Base-by-base conservation (phyloP, 1,284 basidiomycete genomes). In the Schizophyllum amplum region DNA sequence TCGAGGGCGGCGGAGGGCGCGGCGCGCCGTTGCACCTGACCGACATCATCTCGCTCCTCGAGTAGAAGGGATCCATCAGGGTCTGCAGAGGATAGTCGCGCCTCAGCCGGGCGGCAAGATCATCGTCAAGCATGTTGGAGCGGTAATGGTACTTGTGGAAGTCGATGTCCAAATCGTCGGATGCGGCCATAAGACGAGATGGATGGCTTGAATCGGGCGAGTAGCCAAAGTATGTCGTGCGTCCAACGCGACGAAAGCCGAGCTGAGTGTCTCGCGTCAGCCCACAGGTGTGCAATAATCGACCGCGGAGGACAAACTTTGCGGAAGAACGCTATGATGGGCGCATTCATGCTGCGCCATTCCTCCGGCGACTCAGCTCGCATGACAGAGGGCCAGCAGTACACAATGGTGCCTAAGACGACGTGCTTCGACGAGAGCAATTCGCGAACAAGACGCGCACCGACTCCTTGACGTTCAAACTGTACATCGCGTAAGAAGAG, bases 261-360 rank as follows among this genome's bases (percentile, higher is more conserved):
- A 24, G 49, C 58, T 59, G 33, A 51, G 17, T 26, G 4, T 51
- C 13, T 3, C 11, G 5, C 4, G 48, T 50, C 21, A 50, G 48
- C 5, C 17, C 48, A 11, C 48, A 3, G 20, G 24, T 20, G 5
- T 50, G 51, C 42, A 42, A 20, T 13, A 11, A 52, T 9, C 5
- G 3, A n/a, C 20, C 4, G 17, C 9, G 17, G 23, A 22, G 42
- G 15, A 17, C 1, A 5, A 7, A 55, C 58, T 52, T 59, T 59
- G 54, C 58, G 47, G 20, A 57, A 59, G 33, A 59, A 57, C 22
- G 51, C 53, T 5, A 59, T 55, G n/a, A 59, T 49, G 22, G 33
- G 33, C 7, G 33, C 13, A 17, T 42, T 17, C 33, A 42, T 42
- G 33, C 33, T 9, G 17, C 33, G 33, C 13, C 33, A 13, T 13